Conservation (phyloP, 495 filamentous ascomycete genomes). For the Lindgomyces ingoldianus region DNA sequence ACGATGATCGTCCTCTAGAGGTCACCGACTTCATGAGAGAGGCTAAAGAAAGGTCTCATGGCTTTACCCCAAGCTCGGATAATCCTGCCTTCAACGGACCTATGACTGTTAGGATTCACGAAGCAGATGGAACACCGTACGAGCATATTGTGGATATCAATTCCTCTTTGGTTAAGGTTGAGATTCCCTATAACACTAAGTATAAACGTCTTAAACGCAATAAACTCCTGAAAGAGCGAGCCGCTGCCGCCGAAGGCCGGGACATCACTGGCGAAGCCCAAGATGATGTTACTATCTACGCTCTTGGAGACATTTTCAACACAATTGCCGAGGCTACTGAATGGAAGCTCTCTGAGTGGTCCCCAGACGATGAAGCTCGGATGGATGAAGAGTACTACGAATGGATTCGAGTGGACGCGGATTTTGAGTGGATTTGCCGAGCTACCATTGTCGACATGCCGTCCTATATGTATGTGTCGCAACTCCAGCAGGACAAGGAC, state of each 20-base stretch:
- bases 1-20: constrained; percentile 38
- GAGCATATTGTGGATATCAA: constrained; percentile 97
- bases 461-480: constrained; percentile 94
- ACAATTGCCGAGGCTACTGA: constrained; percentile 75
- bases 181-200: constrained; percentile 98
- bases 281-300: constrained; percentile 87
- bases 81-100: constrained; percentile 80
- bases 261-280: constrained; percentile 66
- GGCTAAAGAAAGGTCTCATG: constrained; percentile 71
- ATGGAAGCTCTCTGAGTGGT: constrained; percentile 88
- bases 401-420: constrained; percentile 96
- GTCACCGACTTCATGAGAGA: constrained; percentile 78
- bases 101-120: constrained; percentile 97
- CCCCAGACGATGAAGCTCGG: constrained; percentile 74
- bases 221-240: constrained; percentile 80
- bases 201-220: constrained; percentile 97
- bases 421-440: constrained; percentile 96
- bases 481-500: constrained; percentile 95
- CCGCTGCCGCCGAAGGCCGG: constrained; percentile 60
- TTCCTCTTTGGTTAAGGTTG: constrained; percentile 75
- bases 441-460: constrained; percentile 72
- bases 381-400: constrained; percentile 98
- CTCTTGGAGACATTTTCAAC: constrained; percentile 86
- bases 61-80: constrained; percentile 67
- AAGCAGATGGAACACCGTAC: constrained; percentile 97